A percentile compares a stretch with the other conserved stretches of the same genome.
Conservation (phyloP, 2,329 filamentous ascomycete species). For the Byssoonygena ceratinophila region DNA sequence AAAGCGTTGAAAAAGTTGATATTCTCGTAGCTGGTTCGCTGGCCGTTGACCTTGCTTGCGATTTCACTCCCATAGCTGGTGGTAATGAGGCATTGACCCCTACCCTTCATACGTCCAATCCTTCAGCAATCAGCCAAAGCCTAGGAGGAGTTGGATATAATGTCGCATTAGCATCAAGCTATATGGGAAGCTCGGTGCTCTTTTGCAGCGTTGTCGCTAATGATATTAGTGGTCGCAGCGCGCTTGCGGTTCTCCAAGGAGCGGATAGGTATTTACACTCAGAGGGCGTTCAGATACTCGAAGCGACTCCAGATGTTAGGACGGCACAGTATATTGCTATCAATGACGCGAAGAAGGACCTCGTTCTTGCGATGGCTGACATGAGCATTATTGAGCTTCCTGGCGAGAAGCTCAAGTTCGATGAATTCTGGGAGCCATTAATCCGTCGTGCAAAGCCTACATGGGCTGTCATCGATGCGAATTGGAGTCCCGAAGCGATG, state of each 20-base stretch:
- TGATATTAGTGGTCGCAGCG: slow-evolving; percentile 64
- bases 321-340: slow-evolving; percentile 89
- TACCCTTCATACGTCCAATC: slow-evolving; percentile 69
- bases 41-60: slow-evolving; percentile 77
- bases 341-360: slow-evolving; percentile 71
- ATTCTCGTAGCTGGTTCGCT: slow-evolving; percentile 86
- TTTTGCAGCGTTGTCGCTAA: slow-evolving; percentile 74
- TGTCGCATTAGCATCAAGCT: slow-evolving; percentile 72
- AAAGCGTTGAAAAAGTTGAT: slow-evolving; percentile 38
- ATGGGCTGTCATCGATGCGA: slow-evolving; percentile 77
- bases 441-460: slow-evolving; percentile 50
- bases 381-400: slow-evolving; percentile 66
- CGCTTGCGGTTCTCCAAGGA: slow-evolving; percentile 54
- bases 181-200: slow-evolving; percentile 54
- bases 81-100: slow-evolving; percentile 26
- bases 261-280: slow-evolving; percentile 53
- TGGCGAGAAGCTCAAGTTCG: slow-evolving; percentile 32
- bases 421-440: slow-evolving; percentile 51
- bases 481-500: slow-evolving; percentile 63
- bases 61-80: slow-evolving; percentile 49
- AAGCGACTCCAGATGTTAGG: slow-evolving; percentile 44
- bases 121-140: slow-evolving; percentile 65
- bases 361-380: slow-evolving; percentile 90
- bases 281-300: slow-evolving; percentile 51
- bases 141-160: slow-evolving; percentile 89